phyloP scores from a whole-genome alignment of 106 monocot species.

The Platanthera guangdongensis region DNA sequence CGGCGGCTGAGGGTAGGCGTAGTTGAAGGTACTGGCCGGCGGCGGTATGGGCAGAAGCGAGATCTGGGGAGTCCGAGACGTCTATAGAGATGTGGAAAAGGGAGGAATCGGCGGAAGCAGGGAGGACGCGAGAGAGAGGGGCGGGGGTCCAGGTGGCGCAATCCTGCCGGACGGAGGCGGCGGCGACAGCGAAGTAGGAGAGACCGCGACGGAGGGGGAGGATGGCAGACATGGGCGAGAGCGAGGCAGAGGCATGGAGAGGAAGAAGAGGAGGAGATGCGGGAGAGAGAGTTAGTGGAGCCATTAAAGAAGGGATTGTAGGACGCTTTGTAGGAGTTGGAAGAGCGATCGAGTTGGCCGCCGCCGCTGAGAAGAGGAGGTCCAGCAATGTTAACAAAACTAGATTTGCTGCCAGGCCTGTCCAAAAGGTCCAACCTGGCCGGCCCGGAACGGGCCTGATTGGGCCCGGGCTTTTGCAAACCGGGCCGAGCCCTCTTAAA shows the following conservation, averaged over 20 bases:
- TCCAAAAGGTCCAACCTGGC: no score
- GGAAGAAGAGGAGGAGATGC: not conserved
- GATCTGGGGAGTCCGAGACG: slow-evolving; percentile 52
- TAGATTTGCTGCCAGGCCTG: no score
- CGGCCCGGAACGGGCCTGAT: no score
- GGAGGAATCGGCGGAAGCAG: slow-evolving; percentile 57
- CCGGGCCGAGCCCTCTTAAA: no score
- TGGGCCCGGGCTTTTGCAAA: no score
- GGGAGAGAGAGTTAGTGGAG: not conserved
- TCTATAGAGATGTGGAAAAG: slow-evolving; percentile 69
- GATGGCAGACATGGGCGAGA: slow-evolving; percentile 20
- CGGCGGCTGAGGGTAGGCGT: slow-evolving; percentile 28
- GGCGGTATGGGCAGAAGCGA: slow-evolving; percentile 33
- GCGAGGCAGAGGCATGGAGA: slow-evolving; percentile 8
- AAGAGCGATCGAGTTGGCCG: no score
- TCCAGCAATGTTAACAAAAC: no score
- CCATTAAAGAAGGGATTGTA: not conserved
- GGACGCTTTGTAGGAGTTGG: not conserved
- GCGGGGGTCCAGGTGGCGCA: slow-evolving; percentile 45
- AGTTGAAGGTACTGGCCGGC: slow-evolving; percentile 85
- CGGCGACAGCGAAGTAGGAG: slow-evolving; percentile 13
- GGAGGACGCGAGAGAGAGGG: slow-evolving; percentile 40
- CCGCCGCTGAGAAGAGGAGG: no score
- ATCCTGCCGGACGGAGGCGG: slow-evolving; percentile 34
- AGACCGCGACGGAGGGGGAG: slow-evolving; percentile 25